A percentile compares a stretch with the other conserved stretches of the same genome.
Evolutionary conservation across 129 eudicot genomes (phyloP).

Genomic region (Gnaphalium uliginosum): DNA sequence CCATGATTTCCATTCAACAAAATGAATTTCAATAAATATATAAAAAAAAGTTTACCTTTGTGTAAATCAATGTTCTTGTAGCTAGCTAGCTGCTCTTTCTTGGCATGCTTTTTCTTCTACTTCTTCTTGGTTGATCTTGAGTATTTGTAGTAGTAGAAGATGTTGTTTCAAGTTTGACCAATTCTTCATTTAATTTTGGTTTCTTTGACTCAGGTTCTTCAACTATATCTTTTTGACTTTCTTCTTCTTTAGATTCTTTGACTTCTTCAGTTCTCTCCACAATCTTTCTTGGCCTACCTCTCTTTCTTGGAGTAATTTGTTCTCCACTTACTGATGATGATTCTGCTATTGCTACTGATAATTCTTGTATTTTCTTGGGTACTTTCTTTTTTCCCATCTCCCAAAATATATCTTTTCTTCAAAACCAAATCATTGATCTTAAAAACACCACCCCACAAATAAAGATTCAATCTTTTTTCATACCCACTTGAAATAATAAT

Average conservation of each 20-base stretch:
- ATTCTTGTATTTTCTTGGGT: conserved; percentile 41
- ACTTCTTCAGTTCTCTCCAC: conserved; percentile 36
- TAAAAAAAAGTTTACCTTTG: conserved; percentile 24
- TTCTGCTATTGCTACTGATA: conserved; percentile 52
- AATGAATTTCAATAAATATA: not conserved
- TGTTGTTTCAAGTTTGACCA: conserved; percentile 33
- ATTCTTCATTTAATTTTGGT: conserved; percentile 33
- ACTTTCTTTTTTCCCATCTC: conserved; percentile 67
- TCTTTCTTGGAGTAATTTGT: conserved; percentile 51
- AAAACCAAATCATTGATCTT: conserved; percentile 35
- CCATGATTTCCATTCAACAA: conserved; percentile 17
- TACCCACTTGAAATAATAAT: conserved; percentile 28
- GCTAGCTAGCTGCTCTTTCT: conserved; percentile 55
- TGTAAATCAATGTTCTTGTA: conserved; percentile 13
- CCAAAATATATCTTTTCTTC: conserved; percentile 5
- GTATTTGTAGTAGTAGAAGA: conserved; percentile 16
- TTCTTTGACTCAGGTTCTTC: conserved; percentile 43
- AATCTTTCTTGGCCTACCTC: conserved; percentile 73
- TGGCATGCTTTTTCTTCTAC: conserved; percentile 70
- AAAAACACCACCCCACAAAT: conserved; percentile 8
- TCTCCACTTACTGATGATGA: conserved; percentile 52
- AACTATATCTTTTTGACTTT: conserved; percentile 33
- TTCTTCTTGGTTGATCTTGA: conserved; percentile 49
- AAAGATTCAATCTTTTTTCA: conserved; percentile 28
- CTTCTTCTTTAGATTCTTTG: conserved; percentile 33